A percentile compares a stretch with the other conserved stretches of the same genome.
Evolutionary conservation across 495 filamentous ascomycete genomes (phyloP).

Genomic region (Poronia punctata): DNA sequence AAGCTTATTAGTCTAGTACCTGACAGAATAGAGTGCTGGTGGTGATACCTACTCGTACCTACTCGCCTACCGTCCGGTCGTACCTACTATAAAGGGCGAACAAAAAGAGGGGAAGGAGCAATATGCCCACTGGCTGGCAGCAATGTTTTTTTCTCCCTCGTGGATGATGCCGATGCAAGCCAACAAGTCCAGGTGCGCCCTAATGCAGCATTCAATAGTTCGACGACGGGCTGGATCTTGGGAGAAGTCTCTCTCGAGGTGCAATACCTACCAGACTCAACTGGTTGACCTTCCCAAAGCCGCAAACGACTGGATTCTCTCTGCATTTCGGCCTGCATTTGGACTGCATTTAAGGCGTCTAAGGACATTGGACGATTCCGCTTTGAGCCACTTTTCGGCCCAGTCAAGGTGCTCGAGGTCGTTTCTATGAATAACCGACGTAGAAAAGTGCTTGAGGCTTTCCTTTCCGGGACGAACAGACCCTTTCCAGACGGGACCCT

Average conservation of each 20-base stretch:
- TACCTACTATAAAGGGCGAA: no score
- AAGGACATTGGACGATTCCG: slow-evolving; percentile 3
- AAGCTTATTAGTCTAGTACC: no score
- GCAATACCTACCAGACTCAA: no score
- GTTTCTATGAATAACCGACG: slow-evolving; percentile 5
- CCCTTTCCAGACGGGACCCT: no score
- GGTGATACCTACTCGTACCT: no score
- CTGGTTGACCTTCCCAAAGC: slow-evolving; percentile 9
- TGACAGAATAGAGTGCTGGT: no score
- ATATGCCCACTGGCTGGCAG: slow-evolving; percentile 1
- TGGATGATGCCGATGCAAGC: slow-evolving; percentile 13
- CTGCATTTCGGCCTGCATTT: no score
- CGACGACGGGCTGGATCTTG: slow-evolving; percentile 11
- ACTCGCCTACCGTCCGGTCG: no score
- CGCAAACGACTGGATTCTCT: slow-evolving; percentile 4
- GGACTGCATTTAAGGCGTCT: no score
- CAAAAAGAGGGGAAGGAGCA: slow-evolving; percentile 11
- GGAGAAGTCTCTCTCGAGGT: slow-evolving; percentile 8
- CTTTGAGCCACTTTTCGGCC: slow-evolving; percentile 3
- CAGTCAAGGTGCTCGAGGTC: no score
- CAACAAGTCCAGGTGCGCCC: slow-evolving; percentile 11
- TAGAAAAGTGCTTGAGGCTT: no score
- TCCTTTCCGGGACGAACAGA: no score
- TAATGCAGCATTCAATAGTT: slow-evolving; percentile 15
- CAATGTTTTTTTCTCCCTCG: not conserved